These are phyloP conservation scores for Atkinsonella hypoxylon DNA, from an alignment of 2,329 filamentous ascomycete species.

Conservation along the genomic window DNA sequence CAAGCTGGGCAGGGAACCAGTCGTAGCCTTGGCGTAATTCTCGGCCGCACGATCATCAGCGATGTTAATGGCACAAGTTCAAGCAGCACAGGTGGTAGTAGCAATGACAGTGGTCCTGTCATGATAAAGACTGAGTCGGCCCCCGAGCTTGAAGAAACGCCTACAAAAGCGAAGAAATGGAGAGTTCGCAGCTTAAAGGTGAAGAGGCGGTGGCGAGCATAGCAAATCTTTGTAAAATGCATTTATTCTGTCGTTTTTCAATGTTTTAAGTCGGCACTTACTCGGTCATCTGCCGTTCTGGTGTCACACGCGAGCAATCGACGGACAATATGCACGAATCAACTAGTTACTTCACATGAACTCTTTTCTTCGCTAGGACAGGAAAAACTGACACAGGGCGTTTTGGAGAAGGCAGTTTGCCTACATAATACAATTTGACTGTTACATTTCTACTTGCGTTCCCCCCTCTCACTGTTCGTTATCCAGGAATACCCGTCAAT, in stretches of 20 bases:
- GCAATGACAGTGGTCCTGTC: slow-evolving; percentile 4
- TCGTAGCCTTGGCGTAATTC: slow-evolving; percentile 10
- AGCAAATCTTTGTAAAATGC: background rate
- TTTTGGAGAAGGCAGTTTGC: background rate
- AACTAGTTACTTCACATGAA: background rate
- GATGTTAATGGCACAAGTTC: slow-evolving; percentile 3
- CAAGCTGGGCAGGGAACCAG: slow-evolving; percentile 13
- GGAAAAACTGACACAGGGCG: background rate
- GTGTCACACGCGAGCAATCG: background rate
- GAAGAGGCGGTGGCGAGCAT: slow-evolving; percentile 6
- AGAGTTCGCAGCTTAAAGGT: slow-evolving; percentile 4
- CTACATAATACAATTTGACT: background rate
- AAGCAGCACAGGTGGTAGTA: slow-evolving; percentile 7
- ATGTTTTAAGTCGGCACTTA: background rate
- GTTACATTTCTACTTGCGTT: background rate
- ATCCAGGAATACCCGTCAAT: no score
- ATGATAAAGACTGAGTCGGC: slow-evolving; percentile 3
- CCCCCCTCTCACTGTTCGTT: no score
- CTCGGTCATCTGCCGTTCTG: background rate
- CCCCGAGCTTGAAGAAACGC: background rate
- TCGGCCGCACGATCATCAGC: slow-evolving; percentile 7
- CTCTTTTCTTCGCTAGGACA: background rate
- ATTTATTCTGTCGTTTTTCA: background rate
- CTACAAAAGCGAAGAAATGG: slow-evolving; percentile 3
- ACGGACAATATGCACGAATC: background rate